Conservation (phyloP, 192 early-diverging fungal genomes). For the Rhizoclosmatium globosum region DNA sequence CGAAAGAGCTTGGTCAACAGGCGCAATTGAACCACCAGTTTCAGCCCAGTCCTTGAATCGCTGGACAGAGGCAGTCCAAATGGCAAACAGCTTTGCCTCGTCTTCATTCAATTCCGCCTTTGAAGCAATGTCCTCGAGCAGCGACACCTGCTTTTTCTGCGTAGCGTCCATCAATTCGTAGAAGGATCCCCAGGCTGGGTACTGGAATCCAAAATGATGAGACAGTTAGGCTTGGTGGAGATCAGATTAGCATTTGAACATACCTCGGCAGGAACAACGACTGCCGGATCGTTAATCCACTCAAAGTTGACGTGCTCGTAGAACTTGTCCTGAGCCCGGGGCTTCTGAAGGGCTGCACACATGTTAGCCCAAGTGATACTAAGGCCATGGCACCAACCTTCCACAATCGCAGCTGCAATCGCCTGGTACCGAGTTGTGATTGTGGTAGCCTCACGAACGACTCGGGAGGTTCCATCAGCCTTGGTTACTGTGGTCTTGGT, state of each 20-base stretch:
- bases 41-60: constrained; percentile 18
- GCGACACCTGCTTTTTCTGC: constrained; percentile 10
- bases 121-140: constrained; percentile 2
- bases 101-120: neutral
- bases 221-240: neutral
- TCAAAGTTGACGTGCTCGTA: constrained; percentile 13
- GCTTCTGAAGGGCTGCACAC: neutral
- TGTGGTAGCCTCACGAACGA: no score
- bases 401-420: no score
- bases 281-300: constrained; percentile 11
- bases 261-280: constrained; percentile 16
- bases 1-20: neutral
- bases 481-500: no score
- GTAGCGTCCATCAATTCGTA: constrained; percentile 1
- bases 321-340: constrained; percentile 9
- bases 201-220: neutral
- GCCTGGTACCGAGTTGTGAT: no score
- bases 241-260: neutral
- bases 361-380: neutral
- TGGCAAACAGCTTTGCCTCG: constrained; percentile 10
- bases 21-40: neutral
- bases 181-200: constrained; percentile 20
- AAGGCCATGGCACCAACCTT: no score
- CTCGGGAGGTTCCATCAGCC: no score
- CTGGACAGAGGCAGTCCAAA: constrained; percentile 20